A percentile compares a stretch with the other conserved stretches of the same genome.
Evolutionary conservation across 2,329 filamentous ascomycete species (phyloP).

Genomic region (Penicillium paneum): DNA sequence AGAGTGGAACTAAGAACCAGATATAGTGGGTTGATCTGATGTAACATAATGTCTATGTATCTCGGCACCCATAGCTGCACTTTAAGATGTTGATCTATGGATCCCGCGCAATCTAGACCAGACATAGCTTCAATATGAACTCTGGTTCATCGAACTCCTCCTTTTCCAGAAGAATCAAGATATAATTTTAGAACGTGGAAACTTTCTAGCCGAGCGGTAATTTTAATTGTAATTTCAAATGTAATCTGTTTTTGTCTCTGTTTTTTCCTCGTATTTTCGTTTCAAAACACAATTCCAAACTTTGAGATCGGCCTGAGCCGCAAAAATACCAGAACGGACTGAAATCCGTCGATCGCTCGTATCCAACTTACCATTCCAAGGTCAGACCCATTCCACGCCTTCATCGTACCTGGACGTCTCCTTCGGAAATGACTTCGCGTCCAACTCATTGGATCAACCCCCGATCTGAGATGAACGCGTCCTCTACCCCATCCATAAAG

Average conservation of each 20-base stretch:
- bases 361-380: conserved; percentile 8
- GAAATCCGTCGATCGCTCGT: conserved; percentile 19
- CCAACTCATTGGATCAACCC: neutral
- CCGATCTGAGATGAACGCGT: neutral
- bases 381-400: neutral
- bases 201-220: neutral
- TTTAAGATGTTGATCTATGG: neutral
- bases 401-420: neutral
- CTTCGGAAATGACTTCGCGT: neutral
- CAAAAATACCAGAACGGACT: neutral
- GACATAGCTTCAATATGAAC: too few relatives aligned
- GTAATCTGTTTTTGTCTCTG: neutral
- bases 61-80: neutral
- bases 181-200: too few relatives aligned
- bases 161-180: too few relatives aligned
- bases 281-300: neutral
- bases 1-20: neutral
- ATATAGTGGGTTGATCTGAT: neutral
- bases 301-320: conserved; percentile 24
- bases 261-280: neutral
- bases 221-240: neutral
- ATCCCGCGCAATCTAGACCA: conserved; percentile 4
- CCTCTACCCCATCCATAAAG: conserved; percentile 13
- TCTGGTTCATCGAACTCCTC: too few relatives aligned
- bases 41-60: neutral